Evolutionary conservation across 2,329 filamentous ascomycete genomes (phyloP).

Genomic region (Davidsoniella eucalypti): DNA sequence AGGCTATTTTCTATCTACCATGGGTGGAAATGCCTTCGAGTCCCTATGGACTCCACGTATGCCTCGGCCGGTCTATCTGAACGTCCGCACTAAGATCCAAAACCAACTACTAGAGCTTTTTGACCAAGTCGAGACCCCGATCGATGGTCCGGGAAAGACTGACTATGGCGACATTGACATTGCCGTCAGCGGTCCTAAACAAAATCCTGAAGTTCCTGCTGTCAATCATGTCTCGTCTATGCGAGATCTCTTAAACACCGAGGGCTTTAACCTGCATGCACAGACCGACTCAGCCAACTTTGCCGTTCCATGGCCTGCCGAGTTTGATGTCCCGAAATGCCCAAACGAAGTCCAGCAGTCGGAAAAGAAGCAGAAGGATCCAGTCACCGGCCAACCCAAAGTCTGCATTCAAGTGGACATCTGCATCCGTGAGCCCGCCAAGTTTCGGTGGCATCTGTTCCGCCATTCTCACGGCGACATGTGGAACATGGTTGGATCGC

Average conservation of each 20-base stretch:
- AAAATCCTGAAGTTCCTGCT: not conserved
- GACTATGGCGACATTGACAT: conserved; percentile 63
- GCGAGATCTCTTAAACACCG: conserved; percentile 19
- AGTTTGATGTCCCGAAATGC: conserved; percentile 6
- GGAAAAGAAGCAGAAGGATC: not conserved
- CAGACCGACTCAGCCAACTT: conserved; percentile 22
- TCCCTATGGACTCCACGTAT: conserved; percentile 50
- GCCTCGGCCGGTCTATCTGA: conserved; percentile 37
- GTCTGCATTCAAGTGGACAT: conserved; percentile 51
- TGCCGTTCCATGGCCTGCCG: conserved; percentile 38
- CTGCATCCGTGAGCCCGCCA: conserved; percentile 29
- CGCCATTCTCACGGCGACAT: conserved; percentile 56
- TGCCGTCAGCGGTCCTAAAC: conserved; percentile 30
- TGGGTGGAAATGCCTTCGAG: conserved; percentile 11
- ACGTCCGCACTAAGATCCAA: conserved; percentile 30
- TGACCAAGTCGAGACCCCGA: conserved; percentile 37
- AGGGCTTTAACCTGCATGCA: not conserved
- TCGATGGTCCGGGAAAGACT: conserved; percentile 51
- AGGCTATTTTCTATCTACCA: not conserved
- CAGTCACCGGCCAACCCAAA: not conserved
- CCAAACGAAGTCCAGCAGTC: not conserved
- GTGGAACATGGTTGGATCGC: conserved; percentile 47
- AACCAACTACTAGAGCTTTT: conserved; percentile 34
- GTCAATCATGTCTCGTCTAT: not conserved
- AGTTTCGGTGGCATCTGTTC: conserved; percentile 48